These are phyloP conservation scores for Trichophaea hybrida DNA, from an alignment of 2,329 filamentous ascomycete species.

Conservation along the genomic window DNA sequence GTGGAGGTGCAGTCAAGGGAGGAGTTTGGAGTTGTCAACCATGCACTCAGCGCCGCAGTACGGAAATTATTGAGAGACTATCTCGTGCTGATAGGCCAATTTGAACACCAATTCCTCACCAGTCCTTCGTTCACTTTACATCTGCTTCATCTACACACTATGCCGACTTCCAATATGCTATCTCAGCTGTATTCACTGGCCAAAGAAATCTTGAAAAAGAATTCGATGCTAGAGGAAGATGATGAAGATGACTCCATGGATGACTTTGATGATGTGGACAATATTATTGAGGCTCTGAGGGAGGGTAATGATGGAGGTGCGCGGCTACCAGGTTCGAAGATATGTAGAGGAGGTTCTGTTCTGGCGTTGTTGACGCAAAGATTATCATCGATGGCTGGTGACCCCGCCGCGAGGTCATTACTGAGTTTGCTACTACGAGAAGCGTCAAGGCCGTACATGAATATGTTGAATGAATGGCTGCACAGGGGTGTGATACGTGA, in stretches of 20 bases:
- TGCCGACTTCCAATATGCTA: constrained; percentile 83
- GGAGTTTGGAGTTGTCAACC: constrained; percentile 87
- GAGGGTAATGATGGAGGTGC: constrained; percentile 67
- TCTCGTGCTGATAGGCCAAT: constrained; percentile 75
- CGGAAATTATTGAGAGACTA: constrained; percentile 87
- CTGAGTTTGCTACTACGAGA: constrained; percentile 73
- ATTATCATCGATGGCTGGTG: constrained; percentile 79
- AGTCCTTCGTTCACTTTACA: constrained; percentile 84
- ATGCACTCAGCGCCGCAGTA: constrained; percentile 89
- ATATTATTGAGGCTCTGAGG: constrained; percentile 77
- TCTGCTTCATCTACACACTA: constrained; percentile 78
- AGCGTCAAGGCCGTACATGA: constrained; percentile 88
- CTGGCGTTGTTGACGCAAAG: constrained; percentile 72
- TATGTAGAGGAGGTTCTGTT: constrained; percentile 95
- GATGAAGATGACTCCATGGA: constrained; percentile 51
- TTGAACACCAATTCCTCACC: constrained; percentile 84
- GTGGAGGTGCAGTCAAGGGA: constrained; percentile 87
- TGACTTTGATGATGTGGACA: constrained; percentile 73
- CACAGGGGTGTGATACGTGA: constrained; percentile 93
- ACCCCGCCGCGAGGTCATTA: constrained; percentile 70
- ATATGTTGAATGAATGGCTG: constrained; percentile 96
- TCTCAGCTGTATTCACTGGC: constrained; percentile 77
- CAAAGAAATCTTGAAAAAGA: constrained; percentile 74
- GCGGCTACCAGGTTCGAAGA: constrained; percentile 70
- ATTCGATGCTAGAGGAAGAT: constrained; percentile 71